phyloP scores from a whole-genome alignment of 345 rosid genomes.

The Boechera stricta region DNA sequence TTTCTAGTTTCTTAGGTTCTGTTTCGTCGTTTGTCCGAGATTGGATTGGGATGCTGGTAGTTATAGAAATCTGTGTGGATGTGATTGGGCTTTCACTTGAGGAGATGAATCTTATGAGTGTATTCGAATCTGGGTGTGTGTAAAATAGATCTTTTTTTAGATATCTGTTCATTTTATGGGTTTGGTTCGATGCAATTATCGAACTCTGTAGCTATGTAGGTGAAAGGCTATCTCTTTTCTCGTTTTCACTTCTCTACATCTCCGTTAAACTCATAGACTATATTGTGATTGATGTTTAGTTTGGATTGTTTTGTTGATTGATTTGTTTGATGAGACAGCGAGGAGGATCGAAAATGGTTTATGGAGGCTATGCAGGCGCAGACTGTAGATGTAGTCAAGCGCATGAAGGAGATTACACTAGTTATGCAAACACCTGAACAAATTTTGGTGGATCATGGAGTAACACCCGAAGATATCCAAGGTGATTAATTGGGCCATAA shows the following conservation, averaged over 20 bases:
- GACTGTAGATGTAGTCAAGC: constrained; percentile 74
- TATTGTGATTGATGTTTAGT: not conserved
- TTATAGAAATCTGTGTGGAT: not conserved
- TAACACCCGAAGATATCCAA: constrained; percentile 77
- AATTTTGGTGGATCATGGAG: constrained; percentile 86
- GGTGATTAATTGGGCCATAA: constrained; percentile 46
- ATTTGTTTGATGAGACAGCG: constrained; percentile 51
- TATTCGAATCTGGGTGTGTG: constrained; percentile 3
- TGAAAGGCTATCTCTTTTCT: constrained; percentile 18
- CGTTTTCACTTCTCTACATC: not conserved
- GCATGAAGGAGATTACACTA: constrained; percentile 94
- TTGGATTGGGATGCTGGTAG: constrained; percentile 9
- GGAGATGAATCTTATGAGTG: constrained; percentile 1
- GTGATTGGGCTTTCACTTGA: constrained; percentile 8
- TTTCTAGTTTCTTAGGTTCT: constrained; percentile 6
- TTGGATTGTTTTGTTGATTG: constrained; percentile 28
- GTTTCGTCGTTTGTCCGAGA: not conserved
- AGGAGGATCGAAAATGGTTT: constrained; percentile 96
- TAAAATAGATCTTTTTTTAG: not conserved
- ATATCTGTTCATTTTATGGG: not conserved
- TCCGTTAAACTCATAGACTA: not conserved
- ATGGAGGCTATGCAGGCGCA: constrained; percentile 98
- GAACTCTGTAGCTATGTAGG: not conserved
- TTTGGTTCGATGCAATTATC: not conserved
- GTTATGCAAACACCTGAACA: constrained; percentile 87